phyloP scores from a whole-genome alignment of 2,329 filamentous ascomycete genomes.

The Botrytis aclada region DNA sequence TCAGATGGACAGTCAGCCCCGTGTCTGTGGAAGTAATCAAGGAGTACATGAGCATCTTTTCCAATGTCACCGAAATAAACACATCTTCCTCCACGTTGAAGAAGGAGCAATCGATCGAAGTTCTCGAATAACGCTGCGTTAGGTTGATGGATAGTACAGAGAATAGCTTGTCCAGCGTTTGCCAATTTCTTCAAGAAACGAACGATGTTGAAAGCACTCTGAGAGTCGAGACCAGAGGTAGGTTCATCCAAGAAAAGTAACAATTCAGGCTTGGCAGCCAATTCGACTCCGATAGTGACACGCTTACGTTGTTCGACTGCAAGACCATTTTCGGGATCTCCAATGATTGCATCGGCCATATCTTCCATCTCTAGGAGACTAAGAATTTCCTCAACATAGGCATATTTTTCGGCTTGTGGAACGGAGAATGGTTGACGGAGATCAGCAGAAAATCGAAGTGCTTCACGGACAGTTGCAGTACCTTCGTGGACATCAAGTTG shows the following conservation, averaged over 20 bases:
- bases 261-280: conserved; percentile 57
- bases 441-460: conserved; percentile 63
- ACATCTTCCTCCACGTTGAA: conserved; percentile 60
- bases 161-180: conserved; percentile 62
- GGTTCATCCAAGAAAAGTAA: conserved; percentile 60
- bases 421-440: conserved; percentile 59
- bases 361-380: conserved; percentile 63
- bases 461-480: conserved; percentile 62
- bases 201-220: conserved; percentile 58
- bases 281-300: conserved; percentile 60
- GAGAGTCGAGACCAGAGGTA: conserved; percentile 56
- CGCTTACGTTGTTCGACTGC: conserved; percentile 66
- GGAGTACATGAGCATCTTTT: conserved; percentile 55
- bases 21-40: conserved; percentile 45
- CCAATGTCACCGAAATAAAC: conserved; percentile 69
- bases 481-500: conserved; percentile 64
- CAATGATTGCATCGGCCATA: conserved; percentile 64
- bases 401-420: conserved; percentile 58
- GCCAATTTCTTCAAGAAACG: conserved; percentile 57
- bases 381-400: conserved; percentile 64
- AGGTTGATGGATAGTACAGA: conserved; percentile 70
- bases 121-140: conserved; percentile 67
- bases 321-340: conserved; percentile 56
- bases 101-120: conserved; percentile 63
- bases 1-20: conserved; percentile 52